phyloP scores from a whole-genome alignment of 1,284 basidiomycete species.

The Sporisorium graminicola region DNA sequence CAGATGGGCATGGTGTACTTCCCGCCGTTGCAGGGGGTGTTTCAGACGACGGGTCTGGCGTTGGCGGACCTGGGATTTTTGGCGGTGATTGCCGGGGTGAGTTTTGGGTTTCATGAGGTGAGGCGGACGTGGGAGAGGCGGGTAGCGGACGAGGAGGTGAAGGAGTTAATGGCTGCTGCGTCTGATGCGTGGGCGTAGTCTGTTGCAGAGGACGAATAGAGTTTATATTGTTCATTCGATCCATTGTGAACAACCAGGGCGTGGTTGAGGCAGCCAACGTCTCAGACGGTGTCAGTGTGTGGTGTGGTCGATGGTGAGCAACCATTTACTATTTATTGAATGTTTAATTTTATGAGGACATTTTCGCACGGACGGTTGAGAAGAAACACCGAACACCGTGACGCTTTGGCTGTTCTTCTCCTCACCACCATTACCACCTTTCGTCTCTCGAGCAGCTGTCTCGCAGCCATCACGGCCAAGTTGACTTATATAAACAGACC shows the following conservation, averaged over 20 bases:
- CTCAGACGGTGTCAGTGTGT: not conserved
- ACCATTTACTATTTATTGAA: not conserved
- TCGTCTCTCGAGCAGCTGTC: not conserved
- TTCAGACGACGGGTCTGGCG: slow-evolving; percentile 88
- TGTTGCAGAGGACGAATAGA: no score
- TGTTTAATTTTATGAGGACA: not conserved
- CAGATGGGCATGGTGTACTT: slow-evolving; percentile 90
- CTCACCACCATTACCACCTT: not conserved
- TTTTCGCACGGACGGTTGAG: slow-evolving; percentile 16
- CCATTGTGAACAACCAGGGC: no score
- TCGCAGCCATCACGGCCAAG: not conserved
- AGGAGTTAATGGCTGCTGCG: slow-evolving; percentile 7
- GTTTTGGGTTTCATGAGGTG: slow-evolving; percentile 82
- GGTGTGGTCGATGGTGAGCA: not conserved
- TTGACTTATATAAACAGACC: no score
- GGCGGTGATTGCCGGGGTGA: slow-evolving; percentile 78
- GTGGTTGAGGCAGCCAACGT: no score
- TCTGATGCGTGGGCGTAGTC: slow-evolving; percentile 25
- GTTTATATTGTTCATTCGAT: no score
- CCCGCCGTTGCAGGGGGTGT: slow-evolving; percentile 88
- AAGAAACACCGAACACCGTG: slow-evolving; percentile 1
- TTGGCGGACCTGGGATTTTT: slow-evolving; percentile 80
- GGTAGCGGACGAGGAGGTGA: slow-evolving; percentile 22
- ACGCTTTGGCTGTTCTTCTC: not conserved
- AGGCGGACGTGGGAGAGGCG: slow-evolving; percentile 80